Percentiles rank a stretch among this genome's conserved stretches.
These are phyloP conservation scores for Yarrowia sp. DNA, from an alignment of 805 yeast species.

Conservation along the genomic window DNA sequence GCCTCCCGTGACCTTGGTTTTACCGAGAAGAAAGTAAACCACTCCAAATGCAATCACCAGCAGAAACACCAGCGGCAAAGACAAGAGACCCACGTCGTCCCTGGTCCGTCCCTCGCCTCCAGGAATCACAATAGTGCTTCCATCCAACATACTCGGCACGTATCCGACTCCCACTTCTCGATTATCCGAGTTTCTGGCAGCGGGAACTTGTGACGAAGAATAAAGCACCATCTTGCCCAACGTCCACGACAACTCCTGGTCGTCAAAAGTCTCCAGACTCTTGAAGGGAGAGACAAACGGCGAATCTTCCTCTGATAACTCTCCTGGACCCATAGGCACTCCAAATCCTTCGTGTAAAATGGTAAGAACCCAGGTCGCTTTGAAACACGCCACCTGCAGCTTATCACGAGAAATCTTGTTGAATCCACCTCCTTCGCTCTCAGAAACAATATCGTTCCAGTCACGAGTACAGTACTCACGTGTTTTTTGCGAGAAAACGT, in stretches of 20 bases:
- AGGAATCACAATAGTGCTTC: neutral
- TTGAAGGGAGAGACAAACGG: conserved; percentile 61
- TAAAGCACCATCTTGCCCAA: conserved; percentile 79
- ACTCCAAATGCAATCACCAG: neutral
- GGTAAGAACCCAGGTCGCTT: conserved; percentile 90
- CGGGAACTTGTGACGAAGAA: conserved; percentile 59
- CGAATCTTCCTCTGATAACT: conserved; percentile 1
- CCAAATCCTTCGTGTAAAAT: conserved; percentile 90
- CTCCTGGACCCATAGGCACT: conserved; percentile 48
- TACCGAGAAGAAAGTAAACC: neutral
- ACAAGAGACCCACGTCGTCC: neutral
- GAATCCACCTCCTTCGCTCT: conserved; percentile 54
- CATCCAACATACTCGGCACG: conserved; percentile 18
- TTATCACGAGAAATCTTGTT: conserved; percentile 51
- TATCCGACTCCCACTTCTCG: neutral
- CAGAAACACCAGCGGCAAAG: neutral
- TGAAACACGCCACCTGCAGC: conserved; percentile 79
- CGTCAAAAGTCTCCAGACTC: conserved; percentile 75
- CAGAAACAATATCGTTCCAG: conserved; percentile 57
- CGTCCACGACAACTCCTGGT: conserved; percentile 92
- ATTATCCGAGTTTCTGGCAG: neutral
- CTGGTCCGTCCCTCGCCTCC: neutral
- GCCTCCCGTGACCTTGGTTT: conserved; percentile 2
- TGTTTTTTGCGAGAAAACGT: conserved; percentile 58
- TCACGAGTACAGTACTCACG: conserved; percentile 69